A percentile compares a stretch with the other conserved stretches of the same genome.
Conservation (phyloP, 441 rosid species). For the Isatis lusitanica region DNA sequence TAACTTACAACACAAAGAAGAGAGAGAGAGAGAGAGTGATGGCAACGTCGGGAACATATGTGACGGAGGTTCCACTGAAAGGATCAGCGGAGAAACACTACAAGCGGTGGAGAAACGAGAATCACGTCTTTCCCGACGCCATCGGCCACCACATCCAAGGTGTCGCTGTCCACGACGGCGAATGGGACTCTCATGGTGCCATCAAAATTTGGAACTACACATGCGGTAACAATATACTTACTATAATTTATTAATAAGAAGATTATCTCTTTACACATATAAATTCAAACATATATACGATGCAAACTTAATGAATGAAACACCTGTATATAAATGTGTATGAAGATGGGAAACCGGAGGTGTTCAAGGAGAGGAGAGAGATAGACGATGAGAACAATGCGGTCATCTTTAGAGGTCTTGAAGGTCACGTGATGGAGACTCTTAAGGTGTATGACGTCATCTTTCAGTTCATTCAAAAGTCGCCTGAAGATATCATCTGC, state of each 20-base stretch:
- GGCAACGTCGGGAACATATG: slow-evolving; percentile 41
- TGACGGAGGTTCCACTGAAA: slow-evolving; percentile 36
- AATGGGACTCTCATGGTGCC: slow-evolving; percentile 41
- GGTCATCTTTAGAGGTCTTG: slow-evolving; percentile 30
- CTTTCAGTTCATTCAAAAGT: slow-evolving; percentile 34
- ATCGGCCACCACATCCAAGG: slow-evolving; percentile 35
- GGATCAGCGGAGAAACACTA: slow-evolving; percentile 41
- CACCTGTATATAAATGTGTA: not conserved
- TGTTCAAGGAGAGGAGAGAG: slow-evolving; percentile 38
- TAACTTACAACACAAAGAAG: not conserved
- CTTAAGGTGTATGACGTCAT: slow-evolving; percentile 38
- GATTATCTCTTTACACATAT: not conserved
- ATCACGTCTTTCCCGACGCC: slow-evolving; percentile 36
- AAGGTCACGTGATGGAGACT: slow-evolving; percentile 36
- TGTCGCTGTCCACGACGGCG: slow-evolving; percentile 36
- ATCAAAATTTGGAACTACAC: slow-evolving; percentile 38
- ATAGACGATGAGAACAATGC: slow-evolving; percentile 34
- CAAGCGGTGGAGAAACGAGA: slow-evolving; percentile 34
- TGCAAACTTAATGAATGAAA: slow-evolving; percentile 8
- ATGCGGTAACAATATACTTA: slow-evolving; percentile 15
- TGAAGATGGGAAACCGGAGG: slow-evolving; percentile 36
- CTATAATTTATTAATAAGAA: too few relatives aligned
- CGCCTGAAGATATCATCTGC: slow-evolving; percentile 27
- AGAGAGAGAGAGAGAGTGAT: slow-evolving; percentile 13
- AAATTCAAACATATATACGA: not conserved